Evolutionary conservation across 768 basidiomycete species (phyloP).

Genomic region (Holtermannia corniformis): DNA sequence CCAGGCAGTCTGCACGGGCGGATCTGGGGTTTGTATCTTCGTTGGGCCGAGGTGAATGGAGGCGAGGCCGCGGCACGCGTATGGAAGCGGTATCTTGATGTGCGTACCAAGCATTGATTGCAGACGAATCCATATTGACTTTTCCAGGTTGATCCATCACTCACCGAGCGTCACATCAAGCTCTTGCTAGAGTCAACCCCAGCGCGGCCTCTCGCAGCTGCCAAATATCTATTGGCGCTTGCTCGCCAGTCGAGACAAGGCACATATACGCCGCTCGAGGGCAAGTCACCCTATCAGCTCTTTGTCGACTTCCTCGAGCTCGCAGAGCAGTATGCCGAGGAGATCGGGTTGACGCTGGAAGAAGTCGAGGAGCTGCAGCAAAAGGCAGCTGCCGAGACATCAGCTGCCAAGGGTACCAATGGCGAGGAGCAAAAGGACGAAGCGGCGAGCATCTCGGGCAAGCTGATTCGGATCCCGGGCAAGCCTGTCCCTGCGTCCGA

Average conservation of each 20-base stretch:
- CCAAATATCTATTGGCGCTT: constrained; percentile 74
- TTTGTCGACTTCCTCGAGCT: constrained; percentile 87
- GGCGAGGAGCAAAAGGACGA: constrained; percentile 33
- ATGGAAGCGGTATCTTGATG: constrained; percentile 77
- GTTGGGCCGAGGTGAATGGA: constrained; percentile 79
- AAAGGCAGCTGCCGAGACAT: constrained; percentile 40
- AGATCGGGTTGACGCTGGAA: constrained; percentile 78
- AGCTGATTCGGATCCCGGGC: constrained; percentile 63
- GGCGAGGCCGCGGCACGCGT: constrained; percentile 50
- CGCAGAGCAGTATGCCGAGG: constrained; percentile 79
- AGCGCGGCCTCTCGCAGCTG: constrained; percentile 80
- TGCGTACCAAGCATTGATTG: constrained; percentile 47
- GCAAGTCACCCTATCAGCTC: constrained; percentile 90
- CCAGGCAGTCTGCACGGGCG: constrained; percentile 85
- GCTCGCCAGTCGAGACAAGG: constrained; percentile 76
- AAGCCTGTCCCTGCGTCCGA: constrained; percentile 50
- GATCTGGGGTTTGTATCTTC: constrained; percentile 84
- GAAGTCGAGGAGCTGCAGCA: constrained; percentile 53
- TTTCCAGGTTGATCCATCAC: constrained; percentile 41
- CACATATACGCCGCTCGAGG: constrained; percentile 75
- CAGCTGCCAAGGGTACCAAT: constrained; percentile 45
- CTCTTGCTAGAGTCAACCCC: constrained; percentile 53
- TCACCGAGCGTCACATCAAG: constrained; percentile 44
- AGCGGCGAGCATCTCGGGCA: constrained; percentile 50
- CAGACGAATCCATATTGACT: neutral